A percentile compares a stretch with the other conserved stretches of the same genome.
phyloP scores from a whole-genome alignment of 2,329 filamentous ascomycete species.

The Chaetothyriales sp. region DNA sequence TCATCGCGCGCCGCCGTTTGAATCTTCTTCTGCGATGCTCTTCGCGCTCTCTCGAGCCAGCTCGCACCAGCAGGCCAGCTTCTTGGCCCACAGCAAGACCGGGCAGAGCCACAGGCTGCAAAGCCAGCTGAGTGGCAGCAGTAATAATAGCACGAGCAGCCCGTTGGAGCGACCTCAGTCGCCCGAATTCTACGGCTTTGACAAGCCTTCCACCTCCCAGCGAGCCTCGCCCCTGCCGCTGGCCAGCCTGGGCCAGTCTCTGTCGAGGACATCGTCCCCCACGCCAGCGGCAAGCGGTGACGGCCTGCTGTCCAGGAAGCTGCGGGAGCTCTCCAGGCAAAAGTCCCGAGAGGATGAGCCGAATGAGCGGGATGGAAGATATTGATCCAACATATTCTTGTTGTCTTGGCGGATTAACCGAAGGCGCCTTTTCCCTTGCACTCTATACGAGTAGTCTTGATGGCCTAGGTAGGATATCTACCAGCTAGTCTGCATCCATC shows the following conservation, averaged over 20 bases:
- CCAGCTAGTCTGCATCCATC: no score
- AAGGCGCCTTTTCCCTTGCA: no score
- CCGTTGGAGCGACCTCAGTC: not conserved
- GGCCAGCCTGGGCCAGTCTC: conserved; percentile 2
- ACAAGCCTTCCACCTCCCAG: conserved; percentile 10
- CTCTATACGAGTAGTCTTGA: no score
- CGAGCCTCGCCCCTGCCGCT: conserved; percentile 15
- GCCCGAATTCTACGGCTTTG: conserved; percentile 13
- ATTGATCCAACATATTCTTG: no score
- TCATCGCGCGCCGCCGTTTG: not conserved
- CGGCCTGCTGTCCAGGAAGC: conserved; percentile 14
- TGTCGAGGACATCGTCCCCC: conserved; percentile 9
- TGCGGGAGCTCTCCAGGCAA: conserved; percentile 11
- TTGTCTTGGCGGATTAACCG: no score
- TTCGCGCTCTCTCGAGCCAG: not conserved
- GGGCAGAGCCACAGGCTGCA: not conserved
- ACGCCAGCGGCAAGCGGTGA: conserved; percentile 12
- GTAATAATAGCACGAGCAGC: not conserved
- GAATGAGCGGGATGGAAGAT: conserved; percentile 5
- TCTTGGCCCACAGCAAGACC: no score
- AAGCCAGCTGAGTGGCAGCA: not conserved
- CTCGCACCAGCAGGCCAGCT: no score
- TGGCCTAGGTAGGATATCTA: no score
- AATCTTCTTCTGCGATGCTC: not conserved
- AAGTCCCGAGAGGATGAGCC: conserved; percentile 10